phyloP scores from a whole-genome alignment of 1,139 yeast species.

The Lizanozyma gosingica region DNA sequence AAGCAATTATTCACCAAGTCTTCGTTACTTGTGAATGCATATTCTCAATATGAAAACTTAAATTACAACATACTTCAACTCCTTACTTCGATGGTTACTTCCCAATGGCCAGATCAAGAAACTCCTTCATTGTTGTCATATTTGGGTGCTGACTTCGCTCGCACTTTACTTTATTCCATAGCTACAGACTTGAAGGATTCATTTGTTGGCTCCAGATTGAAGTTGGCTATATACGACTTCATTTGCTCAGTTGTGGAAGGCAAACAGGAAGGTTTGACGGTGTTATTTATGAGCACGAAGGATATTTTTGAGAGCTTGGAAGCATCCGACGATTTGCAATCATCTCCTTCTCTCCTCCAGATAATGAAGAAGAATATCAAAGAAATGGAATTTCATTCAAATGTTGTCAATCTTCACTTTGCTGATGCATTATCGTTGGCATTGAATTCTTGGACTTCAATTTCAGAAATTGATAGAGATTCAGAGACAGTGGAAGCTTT shows the following conservation, averaged over 20 bases:
- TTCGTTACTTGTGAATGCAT: constrained; percentile 52
- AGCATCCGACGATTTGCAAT: constrained; percentile 15
- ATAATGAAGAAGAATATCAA: constrained; percentile 53
- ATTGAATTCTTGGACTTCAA: constrained; percentile 61
- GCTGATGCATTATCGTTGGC: constrained; percentile 60
- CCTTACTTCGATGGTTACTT: constrained; percentile 53
- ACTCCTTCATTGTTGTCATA: constrained; percentile 79
- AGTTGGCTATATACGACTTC: constrained; percentile 57
- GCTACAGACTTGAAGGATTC: constrained; percentile 52
- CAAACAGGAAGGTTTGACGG: constrained; percentile 80
- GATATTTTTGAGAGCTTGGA: constrained; percentile 33
- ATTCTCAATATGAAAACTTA: constrained; percentile 39
- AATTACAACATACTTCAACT: constrained; percentile 48
- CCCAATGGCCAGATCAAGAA: constrained; percentile 44
- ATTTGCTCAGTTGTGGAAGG: constrained; percentile 71
- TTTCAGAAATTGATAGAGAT: constrained; percentile 43
- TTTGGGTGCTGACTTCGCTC: constrained; percentile 57
- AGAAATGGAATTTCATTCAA: constrained; percentile 46
- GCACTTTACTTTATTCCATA: constrained; percentile 48
- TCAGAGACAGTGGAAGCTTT: constrained; percentile 42
- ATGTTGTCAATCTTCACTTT: constrained; percentile 47
- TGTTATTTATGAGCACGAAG: constrained; percentile 65
- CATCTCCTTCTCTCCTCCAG: constrained; percentile 38
- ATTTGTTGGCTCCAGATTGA: constrained; percentile 47
- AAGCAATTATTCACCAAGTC: constrained; percentile 45